Percentiles rank a stretch among this genome's conserved stretches.
Conservation (phyloP, 169 alveolate species). For the Eimeria tenella region DNA sequence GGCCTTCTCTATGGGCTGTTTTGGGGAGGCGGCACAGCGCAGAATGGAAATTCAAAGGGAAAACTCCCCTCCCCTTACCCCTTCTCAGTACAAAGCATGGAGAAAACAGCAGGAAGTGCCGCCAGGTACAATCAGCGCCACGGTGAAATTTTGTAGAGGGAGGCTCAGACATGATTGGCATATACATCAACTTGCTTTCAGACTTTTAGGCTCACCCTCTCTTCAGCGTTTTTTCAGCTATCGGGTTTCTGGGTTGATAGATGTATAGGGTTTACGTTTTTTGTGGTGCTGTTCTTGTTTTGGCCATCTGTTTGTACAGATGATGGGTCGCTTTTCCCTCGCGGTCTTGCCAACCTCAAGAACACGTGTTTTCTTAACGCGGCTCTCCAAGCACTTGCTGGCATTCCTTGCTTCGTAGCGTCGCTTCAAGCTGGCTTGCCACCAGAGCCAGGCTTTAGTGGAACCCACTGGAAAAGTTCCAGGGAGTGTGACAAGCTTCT, state of each 20-base stretch:
- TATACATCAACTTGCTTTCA: neutral
- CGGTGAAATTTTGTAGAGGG: no score
- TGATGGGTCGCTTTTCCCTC: slow-evolving; percentile 53
- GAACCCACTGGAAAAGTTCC: neutral
- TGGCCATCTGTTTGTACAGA: neutral
- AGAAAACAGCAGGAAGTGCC: slow-evolving; percentile 14
- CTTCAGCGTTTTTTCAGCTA: no score
- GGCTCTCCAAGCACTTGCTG: slow-evolving; percentile 67
- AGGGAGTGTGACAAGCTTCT: neutral
- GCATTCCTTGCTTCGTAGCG: slow-evolving; percentile 68
- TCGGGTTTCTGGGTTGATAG: neutral
- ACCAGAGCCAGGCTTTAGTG: slow-evolving; percentile 27
- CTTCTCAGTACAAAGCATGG: slow-evolving; percentile 6
- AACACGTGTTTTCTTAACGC: slow-evolving; percentile 65
- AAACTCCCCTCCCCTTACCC: neutral
- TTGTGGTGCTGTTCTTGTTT: neutral
- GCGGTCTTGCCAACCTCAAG: slow-evolving; percentile 62
- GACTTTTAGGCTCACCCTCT: no score
- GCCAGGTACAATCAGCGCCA: neutral
- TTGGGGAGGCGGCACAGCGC: slow-evolving; percentile 61
- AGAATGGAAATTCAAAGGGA: neutral
- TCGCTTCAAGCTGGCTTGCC: slow-evolving; percentile 58
- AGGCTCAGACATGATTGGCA: no score
- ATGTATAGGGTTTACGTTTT: neutral
- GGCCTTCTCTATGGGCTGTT: slow-evolving; percentile 51